Evolutionary conservation across 495 filamentous ascomycete genomes (phyloP).

Genomic region (Penicillium turbatum): DNA sequence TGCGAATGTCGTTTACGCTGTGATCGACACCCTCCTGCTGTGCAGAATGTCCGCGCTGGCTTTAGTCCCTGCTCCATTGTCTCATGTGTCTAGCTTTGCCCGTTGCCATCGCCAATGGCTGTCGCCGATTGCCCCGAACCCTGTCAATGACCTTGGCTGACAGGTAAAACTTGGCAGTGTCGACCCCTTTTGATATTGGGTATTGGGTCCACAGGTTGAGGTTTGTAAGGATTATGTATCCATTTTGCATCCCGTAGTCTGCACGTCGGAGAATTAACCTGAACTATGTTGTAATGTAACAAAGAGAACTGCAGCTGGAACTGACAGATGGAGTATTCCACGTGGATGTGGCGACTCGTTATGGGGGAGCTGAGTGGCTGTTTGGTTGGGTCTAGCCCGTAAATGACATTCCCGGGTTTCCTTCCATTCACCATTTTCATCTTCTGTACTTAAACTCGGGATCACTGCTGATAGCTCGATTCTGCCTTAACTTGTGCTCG

Average conservation of each 20-base stretch:
- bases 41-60: neutral
- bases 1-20: neutral
- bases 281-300: neutral
- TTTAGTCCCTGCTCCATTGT: neutral
- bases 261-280: neutral
- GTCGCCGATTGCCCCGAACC: neutral
- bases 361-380: too few species aligned
- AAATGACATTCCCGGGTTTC: too few species aligned
- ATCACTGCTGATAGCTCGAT: neutral
- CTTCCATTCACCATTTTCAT: too few species aligned
- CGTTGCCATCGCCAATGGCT: neutral
- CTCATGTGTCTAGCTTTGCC: neutral
- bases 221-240: neutral
- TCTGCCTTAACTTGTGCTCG: neutral
- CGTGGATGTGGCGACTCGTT: too few species aligned
- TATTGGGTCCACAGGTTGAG: slow-evolving; percentile 1
- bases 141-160: neutral
- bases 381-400: too few species aligned
- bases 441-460: too few species aligned
- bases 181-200: neutral
- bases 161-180: neutral
- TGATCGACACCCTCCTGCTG: slow-evolving; percentile 3
- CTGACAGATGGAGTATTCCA: neutral
- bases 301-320: neutral
- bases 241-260: neutral